Evolutionary conservation across 352 stramenopile species (phyloP).

Genomic region (Globisporangium canariense): DNA sequence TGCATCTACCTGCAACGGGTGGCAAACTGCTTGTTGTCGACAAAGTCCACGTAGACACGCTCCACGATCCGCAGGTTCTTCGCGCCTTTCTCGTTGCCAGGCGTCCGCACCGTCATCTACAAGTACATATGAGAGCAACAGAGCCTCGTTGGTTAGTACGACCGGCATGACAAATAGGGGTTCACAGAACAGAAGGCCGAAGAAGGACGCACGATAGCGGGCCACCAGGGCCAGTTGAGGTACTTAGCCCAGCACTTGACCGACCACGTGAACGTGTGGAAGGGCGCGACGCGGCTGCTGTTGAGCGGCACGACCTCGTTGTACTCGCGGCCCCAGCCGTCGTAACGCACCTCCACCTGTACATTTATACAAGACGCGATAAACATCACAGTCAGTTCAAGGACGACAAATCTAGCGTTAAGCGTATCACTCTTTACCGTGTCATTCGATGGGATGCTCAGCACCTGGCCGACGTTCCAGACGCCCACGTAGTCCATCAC

Average conservation of each 20-base stretch:
- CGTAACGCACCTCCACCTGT: slow-evolving; percentile 68
- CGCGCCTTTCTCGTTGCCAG: slow-evolving; percentile 37
- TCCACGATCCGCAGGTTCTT: slow-evolving; percentile 35
- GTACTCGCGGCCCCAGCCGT: slow-evolving; percentile 55
- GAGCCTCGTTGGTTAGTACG: background rate
- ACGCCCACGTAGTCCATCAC: slow-evolving; percentile 13
- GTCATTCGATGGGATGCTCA: slow-evolving; percentile 9
- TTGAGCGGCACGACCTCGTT: slow-evolving; percentile 59
- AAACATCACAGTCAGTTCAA: no score
- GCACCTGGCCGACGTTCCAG: slow-evolving; percentile 11
- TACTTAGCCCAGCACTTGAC: slow-evolving; percentile 85
- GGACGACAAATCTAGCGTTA: no score
- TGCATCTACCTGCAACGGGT: slow-evolving; percentile 34
- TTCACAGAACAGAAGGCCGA: no score
- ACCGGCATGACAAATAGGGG: no score
- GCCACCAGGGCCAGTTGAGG: slow-evolving; percentile 75
- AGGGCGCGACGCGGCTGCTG: slow-evolving; percentile 59
- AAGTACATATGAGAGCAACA: background rate
- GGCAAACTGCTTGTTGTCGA: slow-evolving; percentile 43
- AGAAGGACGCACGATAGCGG: slow-evolving; percentile 46
- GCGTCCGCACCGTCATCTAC: slow-evolving; percentile 62
- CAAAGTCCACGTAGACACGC: slow-evolving; percentile 53
- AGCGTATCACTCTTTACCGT: background rate
- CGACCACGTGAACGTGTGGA: slow-evolving; percentile 72
- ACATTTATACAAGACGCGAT: background rate